These are phyloP conservation scores for Collybiopsis luxurians DNA, from an alignment of 768 basidiomycete species.

Conservation along the genomic window DNA sequence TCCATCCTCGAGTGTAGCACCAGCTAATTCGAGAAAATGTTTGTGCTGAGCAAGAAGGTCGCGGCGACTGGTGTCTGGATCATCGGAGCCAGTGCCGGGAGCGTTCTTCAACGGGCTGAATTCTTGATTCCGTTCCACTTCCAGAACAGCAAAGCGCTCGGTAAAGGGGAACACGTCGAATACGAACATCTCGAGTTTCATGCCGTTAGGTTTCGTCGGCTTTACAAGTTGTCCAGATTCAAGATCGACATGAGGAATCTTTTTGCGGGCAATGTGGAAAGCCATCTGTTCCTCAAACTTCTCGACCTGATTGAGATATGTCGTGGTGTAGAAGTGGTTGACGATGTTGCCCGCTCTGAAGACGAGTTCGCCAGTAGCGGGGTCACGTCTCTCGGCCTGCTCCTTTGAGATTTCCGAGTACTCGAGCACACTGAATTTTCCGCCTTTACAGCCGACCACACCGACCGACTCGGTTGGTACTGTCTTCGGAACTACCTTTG, in stretches of 20 bases:
- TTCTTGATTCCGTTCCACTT: constrained; percentile 85
- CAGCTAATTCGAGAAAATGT: constrained; percentile 78
- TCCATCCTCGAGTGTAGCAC: constrained; percentile 67
- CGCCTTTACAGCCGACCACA: constrained; percentile 83
- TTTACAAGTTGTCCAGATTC: constrained; percentile 67
- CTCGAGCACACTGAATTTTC: constrained; percentile 90
- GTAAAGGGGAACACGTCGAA: constrained; percentile 99
- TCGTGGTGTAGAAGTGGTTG: constrained; percentile 95
- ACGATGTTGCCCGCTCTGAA: constrained; percentile 97
- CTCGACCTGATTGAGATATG: constrained; percentile 76
- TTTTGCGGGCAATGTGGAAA: constrained; percentile 98
- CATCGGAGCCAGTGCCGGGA: constrained; percentile 86
- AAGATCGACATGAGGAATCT: constrained; percentile 84
- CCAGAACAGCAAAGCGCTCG: constrained; percentile 77
- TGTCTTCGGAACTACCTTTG: constrained; percentile 93
- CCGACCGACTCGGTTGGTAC: constrained; percentile 90
- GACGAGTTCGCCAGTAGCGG: constrained; percentile 68
- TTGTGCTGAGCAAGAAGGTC: constrained; percentile 88
- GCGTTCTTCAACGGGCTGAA: constrained; percentile 99
- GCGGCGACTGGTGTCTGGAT: constrained; percentile 84
- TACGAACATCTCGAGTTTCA: constrained; percentile 98
- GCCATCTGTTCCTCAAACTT: constrained; percentile 85
- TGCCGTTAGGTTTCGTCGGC: constrained; percentile 91
- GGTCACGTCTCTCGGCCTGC: constrained; percentile 75
- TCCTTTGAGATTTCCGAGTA: constrained; percentile 94